Evolutionary conservation across 805 yeast genomes (phyloP), one percentile per base, ranked within the genome.

Genomic region (Pichia exigua): DNA sequence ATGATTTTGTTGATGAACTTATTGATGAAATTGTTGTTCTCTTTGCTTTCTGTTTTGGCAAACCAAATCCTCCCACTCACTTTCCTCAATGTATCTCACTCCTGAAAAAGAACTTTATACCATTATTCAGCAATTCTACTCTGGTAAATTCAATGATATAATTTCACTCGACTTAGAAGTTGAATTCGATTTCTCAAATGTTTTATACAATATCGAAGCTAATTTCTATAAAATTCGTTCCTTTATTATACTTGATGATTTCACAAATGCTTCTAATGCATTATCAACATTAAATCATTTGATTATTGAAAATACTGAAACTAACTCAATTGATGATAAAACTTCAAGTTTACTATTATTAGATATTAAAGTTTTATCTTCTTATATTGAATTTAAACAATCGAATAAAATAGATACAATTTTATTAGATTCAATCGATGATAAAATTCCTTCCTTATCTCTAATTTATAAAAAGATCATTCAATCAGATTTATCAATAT

Each of bases 61-160:
- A 4, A 32, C 12, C 8, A 32, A 32, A 9, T 27, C 30, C 5
- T 30, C 17, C 12, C 39, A 3, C 20, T 8, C 18, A 17, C 18
- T 8, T 13, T 35, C 20, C 43, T 38, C 18, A n/a, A 58, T 58
- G 61, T 58, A 58, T 28, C 18, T 58, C 27, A 48, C 53, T 6
- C 61, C 61, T 49, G 61, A 58, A 24, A 58, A 57, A 41, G 62
- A 61, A 47, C 58, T 70, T 18, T 65, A 63, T 47, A 62, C 63
- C 12, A 51, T 65, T 17, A 56, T 68, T 61, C 58, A 62, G 61
- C 53, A 64, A 61, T 44, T 62, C 67, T 56, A 59, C 42, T 54
- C 63, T 32, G 59, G 67, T 21, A 58, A 59, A 50, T 61, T 61
- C 46, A 30, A 47, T 6, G 62, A 61, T 21, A 40, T 61, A 24